Conservation (phyloP, 2,329 filamentous ascomycete species). For the Ilyonectria sp. region DNA sequence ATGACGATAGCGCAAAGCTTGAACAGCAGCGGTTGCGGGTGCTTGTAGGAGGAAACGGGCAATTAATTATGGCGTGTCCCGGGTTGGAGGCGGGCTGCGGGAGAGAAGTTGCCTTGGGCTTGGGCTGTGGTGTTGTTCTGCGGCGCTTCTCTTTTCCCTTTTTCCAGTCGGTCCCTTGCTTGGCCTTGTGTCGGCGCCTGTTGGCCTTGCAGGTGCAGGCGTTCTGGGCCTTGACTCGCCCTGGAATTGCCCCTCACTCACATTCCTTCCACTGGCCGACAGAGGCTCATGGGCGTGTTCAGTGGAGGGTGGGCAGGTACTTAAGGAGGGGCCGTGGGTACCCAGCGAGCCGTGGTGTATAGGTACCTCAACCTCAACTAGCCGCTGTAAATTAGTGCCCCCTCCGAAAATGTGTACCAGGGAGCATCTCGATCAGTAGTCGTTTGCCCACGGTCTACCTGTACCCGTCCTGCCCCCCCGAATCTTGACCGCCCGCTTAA, state of each 20-base stretch:
- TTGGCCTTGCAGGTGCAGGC: slow-evolving; percentile 8
- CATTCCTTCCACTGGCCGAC: slow-evolving; percentile 5
- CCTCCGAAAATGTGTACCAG: background rate
- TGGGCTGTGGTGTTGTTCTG: slow-evolving; percentile 12
- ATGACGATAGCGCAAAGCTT: slow-evolving; percentile 65
- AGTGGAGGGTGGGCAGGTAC: background rate
- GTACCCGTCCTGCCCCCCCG: background rate
- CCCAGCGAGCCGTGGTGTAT: background rate
- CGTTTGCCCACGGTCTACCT: background rate
- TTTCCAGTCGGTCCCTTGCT: background rate
- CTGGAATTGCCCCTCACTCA: slow-evolving; percentile 4
- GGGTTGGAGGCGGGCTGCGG: slow-evolving; percentile 2
- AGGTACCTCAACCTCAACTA: background rate
- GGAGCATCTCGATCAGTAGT: background rate
- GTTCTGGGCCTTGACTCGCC: background rate
- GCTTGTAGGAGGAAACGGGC: slow-evolving; percentile 2
- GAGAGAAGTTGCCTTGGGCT: slow-evolving; percentile 20
- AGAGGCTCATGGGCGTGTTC: background rate
- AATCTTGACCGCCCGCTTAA: slow-evolving; percentile 14
- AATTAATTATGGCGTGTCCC: slow-evolving; percentile 11
- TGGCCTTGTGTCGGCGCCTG: background rate
- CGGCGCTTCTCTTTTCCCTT: slow-evolving; percentile 8
- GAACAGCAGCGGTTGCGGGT: slow-evolving; percentile 1
- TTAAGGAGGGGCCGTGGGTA: background rate
- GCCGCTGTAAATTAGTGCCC: background rate